These are phyloP conservation scores for Neonectria sp. DNA, from an alignment of 2,329 filamentous ascomycete species.

Conservation along the genomic window DNA sequence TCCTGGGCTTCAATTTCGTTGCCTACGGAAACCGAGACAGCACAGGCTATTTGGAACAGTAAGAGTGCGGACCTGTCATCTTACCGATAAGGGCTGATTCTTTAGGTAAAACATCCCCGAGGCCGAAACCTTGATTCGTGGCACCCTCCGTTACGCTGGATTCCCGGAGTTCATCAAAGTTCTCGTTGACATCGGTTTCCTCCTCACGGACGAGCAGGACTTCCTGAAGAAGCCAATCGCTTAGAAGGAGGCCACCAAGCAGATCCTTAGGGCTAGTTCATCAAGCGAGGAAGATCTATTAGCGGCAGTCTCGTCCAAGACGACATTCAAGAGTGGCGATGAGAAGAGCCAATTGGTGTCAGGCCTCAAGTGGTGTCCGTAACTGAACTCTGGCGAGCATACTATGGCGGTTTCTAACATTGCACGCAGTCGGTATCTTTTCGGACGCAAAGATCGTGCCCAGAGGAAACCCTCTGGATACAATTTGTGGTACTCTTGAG, in stretches of 20 bases:
- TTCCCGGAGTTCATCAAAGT: conserved; percentile 93
- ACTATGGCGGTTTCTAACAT: conserved; percentile 62
- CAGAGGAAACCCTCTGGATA: conserved; percentile 77
- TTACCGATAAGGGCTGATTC: not conserved
- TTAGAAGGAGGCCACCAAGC: conserved; percentile 89
- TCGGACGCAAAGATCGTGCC: conserved; percentile 70
- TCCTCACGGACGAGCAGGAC: conserved; percentile 77
- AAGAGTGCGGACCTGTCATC: not conserved
- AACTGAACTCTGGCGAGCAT: conserved; percentile 30
- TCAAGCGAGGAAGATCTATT: conserved; percentile 78
- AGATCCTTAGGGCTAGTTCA: conserved; percentile 80
- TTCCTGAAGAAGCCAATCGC: conserved; percentile 77
- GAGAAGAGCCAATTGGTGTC: conserved; percentile 79
- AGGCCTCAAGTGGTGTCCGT: conserved; percentile 76
- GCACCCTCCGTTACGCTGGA: conserved; percentile 86
- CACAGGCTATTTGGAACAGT: conserved; percentile 88
- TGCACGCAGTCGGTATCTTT: conserved; percentile 59
- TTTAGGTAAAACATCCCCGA: conserved; percentile 83
- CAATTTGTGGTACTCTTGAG: conserved; percentile 75
- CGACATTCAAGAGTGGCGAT: conserved; percentile 62
- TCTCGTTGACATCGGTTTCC: conserved; percentile 91
- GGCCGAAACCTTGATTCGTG: conserved; percentile 88
- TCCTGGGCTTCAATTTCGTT: conserved; percentile 82
- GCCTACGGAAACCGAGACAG: conserved; percentile 95
- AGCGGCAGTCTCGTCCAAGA: conserved; percentile 64